Conservation (phyloP, 306 rosid species). For the Pachyrhizus erosus region DNA sequence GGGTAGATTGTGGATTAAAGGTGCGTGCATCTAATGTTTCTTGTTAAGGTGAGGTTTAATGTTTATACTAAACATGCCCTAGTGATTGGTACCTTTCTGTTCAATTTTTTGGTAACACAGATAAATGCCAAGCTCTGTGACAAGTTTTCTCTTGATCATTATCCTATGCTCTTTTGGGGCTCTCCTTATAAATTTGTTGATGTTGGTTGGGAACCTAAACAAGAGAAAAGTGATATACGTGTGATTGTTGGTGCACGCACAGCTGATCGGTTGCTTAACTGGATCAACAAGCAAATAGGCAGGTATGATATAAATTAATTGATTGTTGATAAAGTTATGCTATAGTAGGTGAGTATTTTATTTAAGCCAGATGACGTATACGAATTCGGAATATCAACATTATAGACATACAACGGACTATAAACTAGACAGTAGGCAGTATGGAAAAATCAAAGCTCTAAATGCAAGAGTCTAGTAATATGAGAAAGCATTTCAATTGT, state of each 20-base stretch:
- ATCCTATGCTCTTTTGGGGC: conserved; percentile 97
- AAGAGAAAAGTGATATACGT: conserved; percentile 70
- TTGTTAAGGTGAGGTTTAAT: background rate
- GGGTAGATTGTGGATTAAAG: conserved; percentile 95
- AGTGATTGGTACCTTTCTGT: conserved; percentile 52
- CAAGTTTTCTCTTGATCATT: conserved; percentile 87
- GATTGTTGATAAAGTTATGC: no score
- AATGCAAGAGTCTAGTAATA: no score
- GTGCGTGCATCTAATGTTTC: conserved; percentile 50
- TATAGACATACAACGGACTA: no score
- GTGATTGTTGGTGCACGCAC: conserved; percentile 37
- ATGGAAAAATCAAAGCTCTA: no score
- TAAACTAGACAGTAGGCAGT: no score
- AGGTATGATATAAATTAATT: no score
- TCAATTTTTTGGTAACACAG: conserved; percentile 90
- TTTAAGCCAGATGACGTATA: no score
- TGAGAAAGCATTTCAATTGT: no score
- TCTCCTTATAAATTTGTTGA: conserved; percentile 84
- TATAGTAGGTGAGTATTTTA: no score
- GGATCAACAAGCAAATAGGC: no score
- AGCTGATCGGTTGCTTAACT: no score
- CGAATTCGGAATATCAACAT: no score
- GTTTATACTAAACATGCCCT: conserved; percentile 37
- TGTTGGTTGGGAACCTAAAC: conserved; percentile 75
- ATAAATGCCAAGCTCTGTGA: conserved; percentile 90